Percentiles rank a stretch among this genome's conserved stretches.
Evolutionary conservation across 331 rosid species (phyloP).

Genomic region (Telfairia occidentalis): DNA sequence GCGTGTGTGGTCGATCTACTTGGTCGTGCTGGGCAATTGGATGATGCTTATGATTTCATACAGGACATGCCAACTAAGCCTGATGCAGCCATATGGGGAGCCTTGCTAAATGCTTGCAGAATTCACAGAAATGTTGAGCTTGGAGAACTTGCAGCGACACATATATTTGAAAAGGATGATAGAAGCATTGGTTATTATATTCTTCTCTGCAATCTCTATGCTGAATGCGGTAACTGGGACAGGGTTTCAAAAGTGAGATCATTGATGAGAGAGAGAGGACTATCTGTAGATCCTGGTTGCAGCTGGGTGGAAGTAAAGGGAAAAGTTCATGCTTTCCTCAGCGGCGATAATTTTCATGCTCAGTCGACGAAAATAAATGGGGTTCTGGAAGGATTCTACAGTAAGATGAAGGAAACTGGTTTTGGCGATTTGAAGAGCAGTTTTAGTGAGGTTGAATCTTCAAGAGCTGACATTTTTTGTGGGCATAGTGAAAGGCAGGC

Average conservation of each 20-base stretch:
- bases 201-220: slow-evolving; percentile 66
- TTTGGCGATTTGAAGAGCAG: slow-evolving; percentile 26
- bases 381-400: slow-evolving; percentile 54
- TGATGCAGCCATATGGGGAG: slow-evolving; percentile 90
- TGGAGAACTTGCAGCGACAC: slow-evolving; percentile 66
- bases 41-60: slow-evolving; percentile 55
- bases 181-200: slow-evolving; percentile 58
- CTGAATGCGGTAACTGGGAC: slow-evolving; percentile 65
- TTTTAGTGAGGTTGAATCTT: slow-evolving; percentile 44
- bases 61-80: slow-evolving; percentile 59
- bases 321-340: slow-evolving; percentile 78
- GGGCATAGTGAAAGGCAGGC: slow-evolving; percentile 92
- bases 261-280: slow-evolving; percentile 58
- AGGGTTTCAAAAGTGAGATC: slow-evolving; percentile 51
- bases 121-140: slow-evolving; percentile 59
- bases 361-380: slow-evolving; percentile 46
- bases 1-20: slow-evolving; percentile 76
- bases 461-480: slow-evolving; percentile 79
- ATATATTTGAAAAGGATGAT: slow-evolving; percentile 45
- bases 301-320: slow-evolving; percentile 87
- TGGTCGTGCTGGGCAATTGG: slow-evolving; percentile 62
- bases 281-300: slow-evolving; percentile 80
- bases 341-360: slow-evolving; percentile 61
- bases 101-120: slow-evolving; percentile 73
- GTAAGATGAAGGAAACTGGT: slow-evolving; percentile 51